These are phyloP conservation scores for Pythium monospermum DNA, from an alignment of 352 stramenopile species.

Conservation along the genomic window DNA sequence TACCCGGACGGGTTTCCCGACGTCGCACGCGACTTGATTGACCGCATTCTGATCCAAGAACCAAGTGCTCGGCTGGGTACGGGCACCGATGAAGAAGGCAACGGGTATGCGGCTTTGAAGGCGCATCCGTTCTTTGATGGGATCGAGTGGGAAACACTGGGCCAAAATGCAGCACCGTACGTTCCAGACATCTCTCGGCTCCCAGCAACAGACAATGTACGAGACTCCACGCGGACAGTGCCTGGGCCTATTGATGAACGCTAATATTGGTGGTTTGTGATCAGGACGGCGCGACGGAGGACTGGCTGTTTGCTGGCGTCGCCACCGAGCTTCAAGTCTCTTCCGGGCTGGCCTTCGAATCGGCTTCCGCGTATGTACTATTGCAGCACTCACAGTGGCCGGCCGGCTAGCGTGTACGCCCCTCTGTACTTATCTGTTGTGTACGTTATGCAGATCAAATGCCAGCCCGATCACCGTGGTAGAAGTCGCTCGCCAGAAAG, in stretches of 20 bases:
- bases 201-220: slow-evolving; percentile 69
- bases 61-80: slow-evolving; percentile 63
- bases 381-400: too few species aligned
- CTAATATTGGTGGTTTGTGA: too few species aligned
- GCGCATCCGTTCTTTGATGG: slow-evolving; percentile 81
- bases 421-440: too few species aligned
- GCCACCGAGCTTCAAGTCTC: slow-evolving; percentile 85
- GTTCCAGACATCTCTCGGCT: slow-evolving; percentile 50
- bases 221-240: too few species aligned
- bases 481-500: slow-evolving; percentile 75
- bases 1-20: slow-evolving; percentile 59
- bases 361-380: slow-evolving; percentile 26
- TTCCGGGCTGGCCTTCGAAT: slow-evolving; percentile 67
- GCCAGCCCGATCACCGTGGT: slow-evolving; percentile 53
- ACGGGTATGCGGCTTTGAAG: slow-evolving; percentile 69
- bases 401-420: too few species aligned
- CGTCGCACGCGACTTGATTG: slow-evolving; percentile 67
- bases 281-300: slow-evolving; percentile 83
- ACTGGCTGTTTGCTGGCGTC: slow-evolving; percentile 85
- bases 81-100: slow-evolving; percentile 66
- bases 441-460: too few species aligned
- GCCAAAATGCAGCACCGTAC: slow-evolving; percentile 46
- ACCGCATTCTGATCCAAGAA: slow-evolving; percentile 76
- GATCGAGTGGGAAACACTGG: slow-evolving; percentile 65
- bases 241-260: too few species aligned